Conservation (phyloP, 768 basidiomycete species). For the Strobilomyces confusus region DNA sequence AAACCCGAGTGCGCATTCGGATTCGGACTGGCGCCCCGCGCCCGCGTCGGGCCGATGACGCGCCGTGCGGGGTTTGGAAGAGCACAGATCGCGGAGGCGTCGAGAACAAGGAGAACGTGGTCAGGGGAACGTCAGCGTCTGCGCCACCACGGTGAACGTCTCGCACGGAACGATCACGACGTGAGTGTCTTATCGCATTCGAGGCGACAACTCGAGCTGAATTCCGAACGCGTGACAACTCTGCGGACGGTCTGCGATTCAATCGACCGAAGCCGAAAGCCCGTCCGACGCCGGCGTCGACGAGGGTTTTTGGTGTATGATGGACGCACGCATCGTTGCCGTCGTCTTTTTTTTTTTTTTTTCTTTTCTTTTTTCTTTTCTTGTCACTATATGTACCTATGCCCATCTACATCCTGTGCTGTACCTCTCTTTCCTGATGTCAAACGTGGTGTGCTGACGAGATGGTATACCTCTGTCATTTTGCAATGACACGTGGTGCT, state of each 20-base stretch:
- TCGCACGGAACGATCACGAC: no score
- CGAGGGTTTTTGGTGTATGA: conserved; percentile 25
- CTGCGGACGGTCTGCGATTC: conserved; percentile 23
- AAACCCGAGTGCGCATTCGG: conserved; percentile 28
- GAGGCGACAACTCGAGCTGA: not conserved
- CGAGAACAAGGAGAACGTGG: conserved; percentile 49
- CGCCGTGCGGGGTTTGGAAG: conserved; percentile 46
- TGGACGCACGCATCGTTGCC: not conserved
- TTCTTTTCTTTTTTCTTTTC: no score
- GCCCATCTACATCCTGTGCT: conserved; percentile 28
- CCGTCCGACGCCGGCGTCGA: conserved; percentile 35
- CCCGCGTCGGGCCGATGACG: no score
- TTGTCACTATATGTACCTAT: conserved; percentile 32
- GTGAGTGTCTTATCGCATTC: no score
- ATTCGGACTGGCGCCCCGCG: conserved; percentile 30
- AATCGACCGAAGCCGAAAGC: conserved; percentile 3
- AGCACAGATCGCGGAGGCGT: conserved; percentile 46
- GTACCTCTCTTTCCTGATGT: conserved; percentile 10
- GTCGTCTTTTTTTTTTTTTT: not conserved
- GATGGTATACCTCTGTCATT: not conserved
- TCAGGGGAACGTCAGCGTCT: conserved; percentile 7
- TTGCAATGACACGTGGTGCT: conserved; percentile 1
- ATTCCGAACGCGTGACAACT: no score
- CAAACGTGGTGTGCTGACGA: conserved; percentile 1
- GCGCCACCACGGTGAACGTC: not conserved